Conservation (phyloP, 108 stramenopile genomes). For the Fistulifera solaris region DNA sequence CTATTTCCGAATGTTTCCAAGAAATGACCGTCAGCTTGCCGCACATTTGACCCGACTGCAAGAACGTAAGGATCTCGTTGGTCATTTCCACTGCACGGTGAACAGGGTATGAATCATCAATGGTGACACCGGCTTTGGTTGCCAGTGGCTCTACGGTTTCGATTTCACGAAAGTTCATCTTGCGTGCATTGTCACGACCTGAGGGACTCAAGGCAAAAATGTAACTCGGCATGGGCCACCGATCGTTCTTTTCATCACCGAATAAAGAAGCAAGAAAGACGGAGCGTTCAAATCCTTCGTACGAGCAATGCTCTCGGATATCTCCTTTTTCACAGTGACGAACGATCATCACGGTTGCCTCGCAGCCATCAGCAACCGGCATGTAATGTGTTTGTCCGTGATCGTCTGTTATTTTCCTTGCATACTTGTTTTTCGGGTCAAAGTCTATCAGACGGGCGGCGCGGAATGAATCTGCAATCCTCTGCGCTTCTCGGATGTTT, state of each 20-base stretch:
- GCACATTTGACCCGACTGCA: constrained; percentile 19
- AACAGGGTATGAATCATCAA: constrained; percentile 12
- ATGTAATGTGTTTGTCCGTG: background rate
- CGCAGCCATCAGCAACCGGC: constrained; percentile 3
- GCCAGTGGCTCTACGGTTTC: constrained; percentile 20
- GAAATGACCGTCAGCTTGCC: constrained; percentile 23
- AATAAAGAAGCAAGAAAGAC: constrained; percentile 24
- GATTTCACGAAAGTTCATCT: constrained; percentile 26
- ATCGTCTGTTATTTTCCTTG: background rate
- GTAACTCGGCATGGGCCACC: constrained; percentile 27
- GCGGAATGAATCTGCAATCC: constrained; percentile 12
- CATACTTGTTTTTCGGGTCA: background rate
- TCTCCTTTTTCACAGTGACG: constrained; percentile 28
- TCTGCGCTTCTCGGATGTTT: background rate
- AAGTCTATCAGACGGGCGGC: constrained; percentile 17
- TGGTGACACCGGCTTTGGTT: constrained; percentile 9
- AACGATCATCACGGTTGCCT: constrained; percentile 11
- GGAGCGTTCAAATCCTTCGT: constrained; percentile 25
- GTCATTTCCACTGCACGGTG: constrained; percentile 10
- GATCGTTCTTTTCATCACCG: constrained; percentile 15
- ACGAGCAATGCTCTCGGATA: constrained; percentile 27
- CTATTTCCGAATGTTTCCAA: constrained; percentile 30
- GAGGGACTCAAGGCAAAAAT: constrained; percentile 25
- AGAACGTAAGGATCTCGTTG: constrained; percentile 6
- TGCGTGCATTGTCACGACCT: constrained; percentile 5